Percentiles rank a stretch among this genome's conserved stretches.
Conservation (phyloP, 2,329 filamentous ascomycete species). For the Fusarium multiceps region DNA sequence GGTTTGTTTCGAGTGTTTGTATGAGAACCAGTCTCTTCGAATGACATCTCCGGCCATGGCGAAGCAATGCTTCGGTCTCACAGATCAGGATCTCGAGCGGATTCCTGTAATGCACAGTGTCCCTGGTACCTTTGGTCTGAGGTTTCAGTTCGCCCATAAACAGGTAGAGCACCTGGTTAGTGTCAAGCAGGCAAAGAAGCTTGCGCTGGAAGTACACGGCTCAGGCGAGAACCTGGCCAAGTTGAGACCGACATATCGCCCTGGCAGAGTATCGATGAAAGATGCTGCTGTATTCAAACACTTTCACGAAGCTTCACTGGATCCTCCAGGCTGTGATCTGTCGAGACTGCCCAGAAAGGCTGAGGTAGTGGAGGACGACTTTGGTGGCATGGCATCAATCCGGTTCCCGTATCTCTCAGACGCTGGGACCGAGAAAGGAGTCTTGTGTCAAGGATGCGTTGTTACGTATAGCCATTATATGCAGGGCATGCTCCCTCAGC, state of each 20-base stretch:
- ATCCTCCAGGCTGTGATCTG: conserved; percentile 41
- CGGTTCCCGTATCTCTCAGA: conserved; percentile 42
- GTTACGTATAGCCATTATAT: conserved; percentile 37
- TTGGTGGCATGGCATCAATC: conserved; percentile 43
- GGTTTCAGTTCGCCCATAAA: conserved; percentile 26
- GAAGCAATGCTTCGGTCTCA: conserved; percentile 43
- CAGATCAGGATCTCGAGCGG: conserved; percentile 34
- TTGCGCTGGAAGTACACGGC: conserved; percentile 44
- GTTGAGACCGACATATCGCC: conserved; percentile 19
- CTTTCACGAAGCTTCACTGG: conserved; percentile 38
- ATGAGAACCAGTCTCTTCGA: conserved; percentile 41
- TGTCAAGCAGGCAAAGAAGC: conserved; percentile 45
- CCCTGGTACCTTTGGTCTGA: conserved; percentile 41
- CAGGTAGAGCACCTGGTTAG: conserved; percentile 43
- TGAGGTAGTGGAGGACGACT: conserved; percentile 38
- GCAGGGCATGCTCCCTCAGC: conserved; percentile 31
- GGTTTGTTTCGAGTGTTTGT: conserved; percentile 48
- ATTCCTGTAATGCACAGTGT: conserved; percentile 40
- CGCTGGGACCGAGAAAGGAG: conserved; percentile 30
- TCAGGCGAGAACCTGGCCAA: conserved; percentile 29
- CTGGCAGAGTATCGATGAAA: conserved; percentile 26
- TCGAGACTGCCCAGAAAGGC: conserved; percentile 33
- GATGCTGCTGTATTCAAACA: conserved; percentile 34
- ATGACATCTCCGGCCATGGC: conserved; percentile 40
- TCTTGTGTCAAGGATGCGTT: conserved; percentile 43